Percentiles rank a stretch among this genome's conserved stretches.
Conservation (phyloP, 2,329 filamentous ascomycete genomes). For the Paecilomyces dactylethromorphus region DNA sequence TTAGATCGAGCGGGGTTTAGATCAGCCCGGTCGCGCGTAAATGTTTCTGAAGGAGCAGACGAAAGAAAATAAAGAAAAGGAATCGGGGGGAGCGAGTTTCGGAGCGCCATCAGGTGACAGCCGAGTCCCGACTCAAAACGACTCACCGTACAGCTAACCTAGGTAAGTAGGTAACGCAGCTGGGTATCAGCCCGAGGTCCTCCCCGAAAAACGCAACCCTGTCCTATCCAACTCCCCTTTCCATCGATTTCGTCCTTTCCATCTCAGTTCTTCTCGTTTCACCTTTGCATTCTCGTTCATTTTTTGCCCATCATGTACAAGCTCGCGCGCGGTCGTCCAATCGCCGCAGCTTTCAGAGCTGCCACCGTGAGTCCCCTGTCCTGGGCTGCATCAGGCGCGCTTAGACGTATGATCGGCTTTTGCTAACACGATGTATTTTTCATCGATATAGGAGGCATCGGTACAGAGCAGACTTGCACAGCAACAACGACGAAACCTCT, state of each 20-base stretch:
- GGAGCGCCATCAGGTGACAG: slow-evolving; percentile 13
- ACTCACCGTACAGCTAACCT: slow-evolving; percentile 15
- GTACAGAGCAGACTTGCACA: slow-evolving; percentile 49
- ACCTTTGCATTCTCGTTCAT: slow-evolving; percentile 10
- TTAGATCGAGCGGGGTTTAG: neutral
- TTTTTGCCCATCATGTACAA: slow-evolving; percentile 66
- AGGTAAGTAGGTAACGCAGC: slow-evolving; percentile 8
- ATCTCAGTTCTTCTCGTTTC: slow-evolving; percentile 9
- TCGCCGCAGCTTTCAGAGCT: slow-evolving; percentile 72
- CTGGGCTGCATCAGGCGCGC: neutral
- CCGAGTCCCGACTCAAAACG: slow-evolving; percentile 4
- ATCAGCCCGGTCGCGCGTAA: neutral
- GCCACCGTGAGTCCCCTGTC: slow-evolving; percentile 57
- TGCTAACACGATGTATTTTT: slow-evolving; percentile 41
- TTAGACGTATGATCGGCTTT: slow-evolving; percentile 26
- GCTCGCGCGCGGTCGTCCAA: slow-evolving; percentile 72
- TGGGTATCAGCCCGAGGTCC: slow-evolving; percentile 20
- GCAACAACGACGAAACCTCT: slow-evolving; percentile 82
- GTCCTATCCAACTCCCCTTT: slow-evolving; percentile 16
- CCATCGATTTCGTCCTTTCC: slow-evolving; percentile 7
- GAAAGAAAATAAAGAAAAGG: neutral
- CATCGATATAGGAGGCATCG: slow-evolving; percentile 47
- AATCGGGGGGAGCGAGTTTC: neutral
- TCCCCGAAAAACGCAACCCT: slow-evolving; percentile 29
- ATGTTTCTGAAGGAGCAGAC: neutral